Evolutionary conservation across 176 grass and related monocot genomes (phyloP), one percentile per base, ranked within the genome.

Genomic region (Bonia amplexicaulis): DNA sequence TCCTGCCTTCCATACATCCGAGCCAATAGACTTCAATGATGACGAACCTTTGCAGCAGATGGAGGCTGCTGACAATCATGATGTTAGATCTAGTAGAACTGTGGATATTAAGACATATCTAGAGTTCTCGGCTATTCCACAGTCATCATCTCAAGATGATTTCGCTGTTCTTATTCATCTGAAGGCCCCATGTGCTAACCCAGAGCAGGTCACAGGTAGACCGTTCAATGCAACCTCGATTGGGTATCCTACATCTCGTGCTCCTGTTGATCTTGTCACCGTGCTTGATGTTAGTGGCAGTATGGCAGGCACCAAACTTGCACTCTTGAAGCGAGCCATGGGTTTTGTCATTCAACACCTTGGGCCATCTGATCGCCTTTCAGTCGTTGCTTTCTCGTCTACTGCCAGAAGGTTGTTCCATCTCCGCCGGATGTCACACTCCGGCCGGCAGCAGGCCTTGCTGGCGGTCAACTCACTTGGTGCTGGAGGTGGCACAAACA

Each of bases 281-380:
- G 86, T 99, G 58, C 93, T 98, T 87, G 96, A 99, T 87, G 90
- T 95, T 66, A 99, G 96, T 48, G 96, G 93, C 23, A 99, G 96
- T 81, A 99, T 99, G 96, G 93, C 93, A 45, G 93, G 96, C 59
- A 99, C 96, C 7, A 99, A 99, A 71, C 76, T 99, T 27, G 96
- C 93, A 78, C 88, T 99, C 49, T 73, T 99, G 52, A 99, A 99
- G 73, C 88, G 93, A 77, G 96, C 96, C 59, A 99, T 99, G 93
- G 91, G 93, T 63, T 99, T 99, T 86, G 93, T 99, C 71, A 99
- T 99, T 73, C 91, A 96, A 76, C 87, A 96, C 60, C 93, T 99
- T 69, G 93, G 96, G 0, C 96, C 96, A 57, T 85, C 87, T 29
- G 96, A 99, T 84, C 89, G 96, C 45, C 93, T 99, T 69, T 99